Conservation (phyloP, 108 stramenopile genomes). For the Parietichytrium sp. region DNA sequence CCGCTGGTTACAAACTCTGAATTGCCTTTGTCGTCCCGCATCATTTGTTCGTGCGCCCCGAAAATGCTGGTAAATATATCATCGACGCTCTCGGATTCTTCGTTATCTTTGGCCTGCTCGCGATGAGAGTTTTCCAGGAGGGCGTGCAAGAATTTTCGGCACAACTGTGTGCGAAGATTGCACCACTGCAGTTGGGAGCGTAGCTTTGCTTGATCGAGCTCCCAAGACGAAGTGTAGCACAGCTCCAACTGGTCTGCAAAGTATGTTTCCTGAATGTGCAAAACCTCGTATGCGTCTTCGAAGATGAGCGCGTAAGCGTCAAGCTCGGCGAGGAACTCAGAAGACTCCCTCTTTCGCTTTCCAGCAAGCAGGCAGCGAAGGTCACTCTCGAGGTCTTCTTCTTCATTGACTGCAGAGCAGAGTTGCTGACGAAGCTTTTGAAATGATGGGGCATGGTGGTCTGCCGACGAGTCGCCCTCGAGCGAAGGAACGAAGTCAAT, state of each 20-base stretch:
- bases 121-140: neutral
- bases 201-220: neutral
- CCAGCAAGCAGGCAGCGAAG: neutral
- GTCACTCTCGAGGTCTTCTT: constrained; percentile 10
- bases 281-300: neutral
- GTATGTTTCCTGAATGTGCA: constrained; percentile 23
- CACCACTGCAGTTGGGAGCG: neutral
- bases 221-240: neutral
- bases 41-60: no score
- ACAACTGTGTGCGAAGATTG: neutral
- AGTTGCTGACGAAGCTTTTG: neutral
- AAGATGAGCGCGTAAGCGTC: neutral
- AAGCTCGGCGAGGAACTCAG: neutral
- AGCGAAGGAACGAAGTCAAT: no score
- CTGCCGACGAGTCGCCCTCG: no score
- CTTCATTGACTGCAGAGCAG: neutral
- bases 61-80: no score
- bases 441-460: neutral
- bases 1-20: neutral
- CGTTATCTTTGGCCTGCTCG: neutral
- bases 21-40: neutral
- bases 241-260: neutral
- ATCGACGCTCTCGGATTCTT: no score
- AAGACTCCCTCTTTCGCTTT: neutral
- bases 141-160: neutral